A percentile compares a stretch with the other conserved stretches of the same genome.
phyloP scores from a whole-genome alignment of 331 rosid genomes.

The Cydonia oblonga region DNA sequence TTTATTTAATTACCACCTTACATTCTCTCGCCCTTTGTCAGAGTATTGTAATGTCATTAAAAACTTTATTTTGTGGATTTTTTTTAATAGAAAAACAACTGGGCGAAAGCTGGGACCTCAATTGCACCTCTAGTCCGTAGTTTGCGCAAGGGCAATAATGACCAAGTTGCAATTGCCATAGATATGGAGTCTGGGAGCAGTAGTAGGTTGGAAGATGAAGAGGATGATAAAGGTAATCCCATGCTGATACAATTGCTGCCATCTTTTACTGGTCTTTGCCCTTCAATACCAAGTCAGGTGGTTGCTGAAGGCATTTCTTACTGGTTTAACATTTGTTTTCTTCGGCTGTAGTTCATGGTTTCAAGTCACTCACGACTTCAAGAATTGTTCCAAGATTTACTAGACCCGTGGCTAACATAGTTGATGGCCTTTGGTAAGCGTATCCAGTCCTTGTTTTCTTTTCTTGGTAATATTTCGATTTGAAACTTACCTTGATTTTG shows the following conservation, averaged over 20 bases:
- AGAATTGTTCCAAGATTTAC: conserved; percentile 81
- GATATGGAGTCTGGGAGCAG: conserved; percentile 66
- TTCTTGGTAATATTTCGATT: not conserved
- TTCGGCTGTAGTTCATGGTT: conserved; percentile 66
- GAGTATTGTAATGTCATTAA: conserved; percentile 2
- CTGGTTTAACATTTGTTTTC: conserved; percentile 4
- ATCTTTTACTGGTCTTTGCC: not conserved
- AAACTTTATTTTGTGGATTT: conserved; percentile 8
- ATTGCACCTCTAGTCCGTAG: conserved; percentile 86
- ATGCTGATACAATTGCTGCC: not conserved
- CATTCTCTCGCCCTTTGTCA: not conserved
- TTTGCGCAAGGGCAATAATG: conserved; percentile 80
- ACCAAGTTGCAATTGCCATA: conserved; percentile 85
- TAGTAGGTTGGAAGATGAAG: conserved; percentile 74
- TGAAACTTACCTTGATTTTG: not conserved
- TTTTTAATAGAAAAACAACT: conserved; percentile 41
- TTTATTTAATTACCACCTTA: not conserved
- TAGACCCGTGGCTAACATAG: conserved; percentile 73
- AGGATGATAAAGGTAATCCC: conserved; percentile 79
- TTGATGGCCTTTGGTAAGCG: conserved; percentile 89
- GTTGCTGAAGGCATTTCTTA: not conserved
- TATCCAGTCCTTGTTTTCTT: not conserved
- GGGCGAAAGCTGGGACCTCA: conserved; percentile 56
- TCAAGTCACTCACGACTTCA: conserved; percentile 81
- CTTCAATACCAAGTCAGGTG: not conserved